Evolutionary conservation across 225 moss, liverwort and hornwort species (phyloP), one percentile per base, ranked within the genome.

Genomic region (Polytrichum commune): DNA sequence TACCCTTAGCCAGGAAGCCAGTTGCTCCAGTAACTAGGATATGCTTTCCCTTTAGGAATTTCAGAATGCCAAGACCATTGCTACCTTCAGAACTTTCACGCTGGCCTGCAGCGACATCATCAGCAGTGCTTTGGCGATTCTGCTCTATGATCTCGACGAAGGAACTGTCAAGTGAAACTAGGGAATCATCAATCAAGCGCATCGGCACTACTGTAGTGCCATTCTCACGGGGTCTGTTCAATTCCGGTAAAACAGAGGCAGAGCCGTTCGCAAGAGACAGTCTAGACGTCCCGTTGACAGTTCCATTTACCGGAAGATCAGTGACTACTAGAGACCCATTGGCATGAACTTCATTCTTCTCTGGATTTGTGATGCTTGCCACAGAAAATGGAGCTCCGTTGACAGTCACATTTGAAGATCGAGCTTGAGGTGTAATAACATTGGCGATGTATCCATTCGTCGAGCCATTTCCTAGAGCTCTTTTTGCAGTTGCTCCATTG

Each of bases 1-100:
- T 82, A 92, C 92, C 92, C 78, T 92, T 92, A 26, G 90, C 90
- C 19, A 92, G 86, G 66, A 92, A 92, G 20, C 92, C 92, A n/a
- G 92, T 92, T 55, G 83, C 86, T 57, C 92, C 92, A 9, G 90
- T 90, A 27, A 90, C 76, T 27, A 92, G 75, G 27, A 92, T 70
- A 65, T 83, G 80, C 28, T 90, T 92, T 19, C 83, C 82, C 74
- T 86, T 74, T 28, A 92, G 76, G 66, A 83, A 88, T 72, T 88
- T 81, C 33, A 77, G 1, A 22, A 92, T 88, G 53, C 87, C 83
- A 2, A 92, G 78, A 13, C 89, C 89, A 8, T 69, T 63, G 16
- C 64, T 66, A 30, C 19, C 20, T 60, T 69, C 71, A 27, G 67
- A 61, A 54, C 18, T 26, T 20, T 69, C 63, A 62, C 26, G 24